Conservation (phyloP, 2,329 filamentous ascomycete species). For the Aotearoamyces nothofagi region DNA sequence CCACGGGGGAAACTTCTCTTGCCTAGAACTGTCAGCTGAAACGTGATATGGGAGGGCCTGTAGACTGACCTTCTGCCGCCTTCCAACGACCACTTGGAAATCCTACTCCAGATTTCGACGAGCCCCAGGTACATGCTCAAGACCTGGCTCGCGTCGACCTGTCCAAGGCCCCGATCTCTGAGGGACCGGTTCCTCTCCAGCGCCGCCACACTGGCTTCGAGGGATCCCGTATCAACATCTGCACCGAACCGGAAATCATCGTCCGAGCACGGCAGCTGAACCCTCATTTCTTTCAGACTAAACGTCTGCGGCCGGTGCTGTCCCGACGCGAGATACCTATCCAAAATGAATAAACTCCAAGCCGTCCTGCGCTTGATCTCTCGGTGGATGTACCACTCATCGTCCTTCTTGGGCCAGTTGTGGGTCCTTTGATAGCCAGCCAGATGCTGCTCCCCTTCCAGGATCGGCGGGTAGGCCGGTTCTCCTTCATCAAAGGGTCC, state of each 20-base stretch:
- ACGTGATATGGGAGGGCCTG: not conserved
- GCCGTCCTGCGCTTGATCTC: slow-evolving; percentile 56
- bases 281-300: slow-evolving; percentile 39
- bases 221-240: slow-evolving; percentile 36
- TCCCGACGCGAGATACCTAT: slow-evolving; percentile 52
- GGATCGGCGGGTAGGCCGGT: not conserved
- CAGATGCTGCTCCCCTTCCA: not conserved
- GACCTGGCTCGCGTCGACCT: slow-evolving; percentile 20
- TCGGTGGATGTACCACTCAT: slow-evolving; percentile 42
- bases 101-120: slow-evolving; percentile 43
- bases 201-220: slow-evolving; percentile 28
- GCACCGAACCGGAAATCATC: slow-evolving; percentile 46
- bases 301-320: slow-evolving; percentile 45
- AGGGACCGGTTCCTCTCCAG: slow-evolving; percentile 26
- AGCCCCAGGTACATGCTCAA: slow-evolving; percentile 37
- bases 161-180: slow-evolving; percentile 13
- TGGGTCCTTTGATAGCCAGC: too few species aligned
- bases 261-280: slow-evolving; percentile 55
- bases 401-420: too few species aligned
- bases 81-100: slow-evolving; percentile 37
- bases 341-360: slow-evolving; percentile 61
- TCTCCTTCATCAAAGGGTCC: slow-evolving; percentile 7
- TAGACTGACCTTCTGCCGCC: slow-evolving; percentile 27
- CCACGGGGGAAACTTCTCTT: slow-evolving; percentile 42
- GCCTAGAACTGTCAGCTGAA: slow-evolving; percentile 11